Percentiles rank a stretch among this genome's conserved stretches.
These are phyloP conservation scores for Syzygium syzygioides DNA, from an alignment of 441 rosid species.

Conservation along the genomic window DNA sequence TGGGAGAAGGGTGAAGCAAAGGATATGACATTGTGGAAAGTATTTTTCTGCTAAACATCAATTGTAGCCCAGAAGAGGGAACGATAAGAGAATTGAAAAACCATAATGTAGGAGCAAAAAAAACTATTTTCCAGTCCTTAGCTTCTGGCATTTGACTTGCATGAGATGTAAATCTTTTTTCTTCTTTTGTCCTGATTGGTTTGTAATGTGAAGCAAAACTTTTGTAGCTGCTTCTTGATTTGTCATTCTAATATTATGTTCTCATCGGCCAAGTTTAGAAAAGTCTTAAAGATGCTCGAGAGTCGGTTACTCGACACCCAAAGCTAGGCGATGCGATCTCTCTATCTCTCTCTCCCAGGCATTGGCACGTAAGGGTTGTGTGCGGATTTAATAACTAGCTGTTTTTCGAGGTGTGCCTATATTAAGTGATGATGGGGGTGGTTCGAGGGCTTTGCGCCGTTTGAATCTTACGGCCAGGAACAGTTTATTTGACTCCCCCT, in stretches of 20 bases:
- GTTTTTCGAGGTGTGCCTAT: rapidly evolving
- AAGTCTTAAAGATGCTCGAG: neutral
- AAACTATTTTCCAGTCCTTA: conserved; percentile 26
- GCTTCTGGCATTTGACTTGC: conserved; percentile 9
- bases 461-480: neutral
- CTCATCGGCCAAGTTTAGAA: neutral
- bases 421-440: neutral
- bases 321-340: neutral
- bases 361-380: neutral
- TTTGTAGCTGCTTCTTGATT: neutral
- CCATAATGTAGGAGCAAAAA: conserved; percentile 22
- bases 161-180: conserved; percentile 13
- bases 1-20: conserved; percentile 95
- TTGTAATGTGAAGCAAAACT: neutral
- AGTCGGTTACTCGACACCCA: neutral
- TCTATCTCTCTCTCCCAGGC: neutral
- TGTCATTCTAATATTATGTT: neutral
- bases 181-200: conserved; percentile 4
- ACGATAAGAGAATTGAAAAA: neutral
- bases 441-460: neutral
- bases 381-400: neutral
- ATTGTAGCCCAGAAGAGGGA: conserved; percentile 11
- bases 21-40: conserved; percentile 30
- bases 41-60: neutral
- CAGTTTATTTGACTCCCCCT: neutral